Evolutionary conservation across 768 basidiomycete genomes (phyloP).

Genomic region (Leccinum longicurvipes): DNA sequence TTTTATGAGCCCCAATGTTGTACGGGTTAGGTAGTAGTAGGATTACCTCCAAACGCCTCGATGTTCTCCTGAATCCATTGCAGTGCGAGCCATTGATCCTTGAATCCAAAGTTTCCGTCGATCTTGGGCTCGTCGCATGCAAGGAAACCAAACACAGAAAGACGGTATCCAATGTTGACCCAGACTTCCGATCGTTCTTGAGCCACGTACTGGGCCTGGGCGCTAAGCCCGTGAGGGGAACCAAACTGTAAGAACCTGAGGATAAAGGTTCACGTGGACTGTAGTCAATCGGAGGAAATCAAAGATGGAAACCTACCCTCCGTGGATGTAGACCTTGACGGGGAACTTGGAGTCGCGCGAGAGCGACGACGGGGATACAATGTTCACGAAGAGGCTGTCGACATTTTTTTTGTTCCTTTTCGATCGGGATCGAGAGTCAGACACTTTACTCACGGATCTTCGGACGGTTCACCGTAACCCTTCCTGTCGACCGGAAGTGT

Average conservation of each 20-base stretch:
- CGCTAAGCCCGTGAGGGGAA: conserved; percentile 58
- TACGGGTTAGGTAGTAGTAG: not conserved
- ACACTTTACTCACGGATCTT: conserved; percentile 52
- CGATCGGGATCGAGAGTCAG: not conserved
- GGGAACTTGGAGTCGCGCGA: conserved; percentile 47
- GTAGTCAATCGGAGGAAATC: not conserved
- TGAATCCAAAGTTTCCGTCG: conserved; percentile 78
- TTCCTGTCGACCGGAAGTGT: conserved; percentile 55
- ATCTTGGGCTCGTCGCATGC: conserved; percentile 60
- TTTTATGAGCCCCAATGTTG: not conserved
- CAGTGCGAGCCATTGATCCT: conserved; percentile 79
- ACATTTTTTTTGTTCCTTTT: not conserved
- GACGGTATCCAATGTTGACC: conserved; percentile 75
- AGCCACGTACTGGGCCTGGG: conserved; percentile 66
- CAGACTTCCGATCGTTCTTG: conserved; percentile 64
- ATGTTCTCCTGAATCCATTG: conserved; percentile 72
- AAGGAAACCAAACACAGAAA: conserved; percentile 76
- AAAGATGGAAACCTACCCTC: conserved; percentile 47
- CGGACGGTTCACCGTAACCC: conserved; percentile 63
- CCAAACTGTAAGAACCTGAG: conserved; percentile 74
- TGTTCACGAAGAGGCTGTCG: conserved; percentile 60
- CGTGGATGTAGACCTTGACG: conserved; percentile 75
- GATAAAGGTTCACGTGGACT: not conserved
- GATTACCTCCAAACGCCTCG: conserved; percentile 60
- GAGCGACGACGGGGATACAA: conserved; percentile 50